Evolutionary conservation across 2,329 filamentous ascomycete genomes (phyloP), one percentile per base, ranked within the genome.

Genomic region (Berkeleyomyces rouxiae): DNA sequence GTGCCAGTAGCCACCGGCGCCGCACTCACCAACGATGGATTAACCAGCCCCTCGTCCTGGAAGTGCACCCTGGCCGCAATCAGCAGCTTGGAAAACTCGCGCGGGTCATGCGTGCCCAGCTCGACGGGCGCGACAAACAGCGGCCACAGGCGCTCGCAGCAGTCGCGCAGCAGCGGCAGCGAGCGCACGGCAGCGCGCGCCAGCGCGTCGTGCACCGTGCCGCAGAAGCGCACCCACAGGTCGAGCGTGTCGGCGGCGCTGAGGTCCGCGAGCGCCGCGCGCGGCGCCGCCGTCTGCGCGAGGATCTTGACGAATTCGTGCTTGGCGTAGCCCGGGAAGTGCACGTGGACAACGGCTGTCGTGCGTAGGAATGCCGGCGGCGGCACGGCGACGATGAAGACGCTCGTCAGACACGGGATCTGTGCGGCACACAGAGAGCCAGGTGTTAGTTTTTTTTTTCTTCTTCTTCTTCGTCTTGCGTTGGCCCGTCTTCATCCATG

Each of bases 121-220:
- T 85, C 73, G 33, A 97, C 81, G 0, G 92, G 92, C 5, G 82
- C 80, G 0, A 88, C 85, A 72, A 99, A 97, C 3, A 84, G 81
- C 9, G 86, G 84, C 93, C 93, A 99, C 23, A 97, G 79, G 51
- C 84, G 82, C 58, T 82, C 73, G 69, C 87, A 90, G 59, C 86
- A 82, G 43, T 82, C 80, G 3, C 77, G 79, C 67, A 96, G 90
- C 9, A 82, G 81, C 1, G 86, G 79, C 11, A 97, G 78, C 44
- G 92, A 90, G 59, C 90, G 84, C 0, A 87, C 87, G 2, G 90
- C 90, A 57, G 89, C 84, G 66, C 86, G 88, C 58, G 86, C 83
- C 10, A 97, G 78, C 0, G 91, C 84, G 70, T 99, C 93, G 78
- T 95, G 93, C 11, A 96, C 84, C 3, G 89, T 88, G 58, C 83